These are phyloP conservation scores for Biscogniauxia sp. DNA, from an alignment of 2,329 filamentous ascomycete species.

Conservation along the genomic window DNA sequence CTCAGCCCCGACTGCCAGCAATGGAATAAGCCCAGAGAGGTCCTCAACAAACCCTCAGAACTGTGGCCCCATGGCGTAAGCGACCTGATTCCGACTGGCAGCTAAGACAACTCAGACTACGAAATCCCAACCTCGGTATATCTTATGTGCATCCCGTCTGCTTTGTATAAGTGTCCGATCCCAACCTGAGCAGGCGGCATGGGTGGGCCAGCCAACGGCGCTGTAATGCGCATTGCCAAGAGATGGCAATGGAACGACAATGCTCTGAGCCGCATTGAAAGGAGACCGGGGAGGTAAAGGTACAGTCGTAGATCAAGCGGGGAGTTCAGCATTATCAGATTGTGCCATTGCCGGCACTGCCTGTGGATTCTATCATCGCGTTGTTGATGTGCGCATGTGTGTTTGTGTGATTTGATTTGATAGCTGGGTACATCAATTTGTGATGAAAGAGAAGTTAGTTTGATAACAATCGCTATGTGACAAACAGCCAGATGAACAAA, in stretches of 20 bases:
- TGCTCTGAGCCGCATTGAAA: not conserved
- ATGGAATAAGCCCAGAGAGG: not conserved
- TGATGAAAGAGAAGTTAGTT: not conserved
- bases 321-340: not conserved
- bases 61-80: not conserved
- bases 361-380: not conserved
- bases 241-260: not conserved
- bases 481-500: not conserved
- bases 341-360: not conserved
- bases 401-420: not conserved
- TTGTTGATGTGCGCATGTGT: not conserved
- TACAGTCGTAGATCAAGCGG: not conserved
- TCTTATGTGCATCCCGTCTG: not conserved
- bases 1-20: not conserved
- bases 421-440: not conserved
- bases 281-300: not conserved
- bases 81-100: too few relatives aligned
- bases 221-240: not conserved
- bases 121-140: not conserved
- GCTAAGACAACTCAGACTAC: not conserved
- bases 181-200: not conserved
- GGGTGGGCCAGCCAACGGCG: not conserved
- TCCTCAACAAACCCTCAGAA: not conserved
- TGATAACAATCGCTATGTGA: not conserved
- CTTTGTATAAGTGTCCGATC: not conserved